Base-by-base conservation (phyloP, 305 asterid genomes). In the Fraxinus ornus region DNA sequence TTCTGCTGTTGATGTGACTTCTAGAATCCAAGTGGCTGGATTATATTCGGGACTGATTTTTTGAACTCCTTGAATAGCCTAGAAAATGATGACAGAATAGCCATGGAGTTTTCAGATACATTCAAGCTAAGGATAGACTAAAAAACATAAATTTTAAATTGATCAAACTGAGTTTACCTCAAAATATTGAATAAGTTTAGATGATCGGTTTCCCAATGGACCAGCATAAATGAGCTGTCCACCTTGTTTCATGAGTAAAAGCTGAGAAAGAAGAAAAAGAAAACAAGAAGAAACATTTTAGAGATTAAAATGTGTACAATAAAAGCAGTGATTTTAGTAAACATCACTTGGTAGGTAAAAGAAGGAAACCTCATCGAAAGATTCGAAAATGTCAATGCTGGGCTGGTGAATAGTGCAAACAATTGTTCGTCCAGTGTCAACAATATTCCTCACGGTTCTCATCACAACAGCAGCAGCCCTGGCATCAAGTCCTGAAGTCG, bases 321-420 rank as follows among this genome's bases (percentile, higher is more conserved):
- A 68, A 71, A 73, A 39, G 21, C 62, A 44, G 60, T 78, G 33
- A 78, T 1, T 78, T 10, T 13, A 5, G 70, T 37, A 35, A 32
- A 71, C 76, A 71, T 55, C 60, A 75, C 9, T 26, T 36, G 4
- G 35, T 28, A 9, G 78, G 15, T 8, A 13, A 47, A 44, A 73
- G 76, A 60, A 83, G 35, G 79, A 70, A 80, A 93, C 97, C 97
- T 93, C 94, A 60, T 93, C 95, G 74, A 93, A 93, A 8, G 97
- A 91, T 89, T 93, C 97, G 21, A 93, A 93, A 66, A 93, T 92
- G 78, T 93, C 95, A 7, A 90, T 91, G 87, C 97, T 91, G 19
- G 97, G 97, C 84, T 93, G 97, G 85, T 93, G 97, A 88, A 93
- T 93, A 36, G 97, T 93, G 90, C 97, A 93, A 82, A 91, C 97